Base-by-base conservation (phyloP, 805 yeast species). In the Barnettozyma vustinii region DNA sequence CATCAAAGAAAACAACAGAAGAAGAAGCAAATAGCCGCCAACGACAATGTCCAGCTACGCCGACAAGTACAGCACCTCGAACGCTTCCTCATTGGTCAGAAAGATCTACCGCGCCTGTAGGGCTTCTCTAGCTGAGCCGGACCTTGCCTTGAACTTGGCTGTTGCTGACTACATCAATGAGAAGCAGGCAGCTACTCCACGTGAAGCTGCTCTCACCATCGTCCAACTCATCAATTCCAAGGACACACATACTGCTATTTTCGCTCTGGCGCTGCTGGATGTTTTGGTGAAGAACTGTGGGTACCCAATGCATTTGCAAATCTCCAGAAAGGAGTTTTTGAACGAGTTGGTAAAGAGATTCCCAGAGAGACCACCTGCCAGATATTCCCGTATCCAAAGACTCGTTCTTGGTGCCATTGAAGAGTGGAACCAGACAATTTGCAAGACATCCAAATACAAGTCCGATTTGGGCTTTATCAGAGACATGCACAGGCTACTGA, bases 231-330 rank as follows among this genome's bases (percentile, higher is more conserved):
- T 92, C 63, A 87, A 89, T 68, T 84, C 84, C 56, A 76, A 88
- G 60, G 94, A 87, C 56, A 81, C 95, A 1, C 95, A 87, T 60
- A 85, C 90, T 32, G 80, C 91, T 5, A 81, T 85, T 48, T 82
- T 91, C 61, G 97, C 97, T 9, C 68, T 94, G 55, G 79, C 90
- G 1, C 69, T 88, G 36, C 63, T 94, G 52, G 99, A 94, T 63
- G 88, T 88, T 47, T 72, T 94, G 57, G 99, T 94, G 46, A 94
- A 94, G 70, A 94, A 94, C 71, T 94, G 99, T 71, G 99, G 98
- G 5, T 94, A 92, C 66, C 97, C 99, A 8, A 81, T 94, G 69
- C 99, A 94, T 56, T 74, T 94, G 43, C 99, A 94, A 69, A 88
- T 94, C 46, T 87, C 96, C 4, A 79, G 98, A 52, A 91, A 94